phyloP scores from a whole-genome alignment of 1,284 basidiomycete species.

The Trametes hirsuta region DNA sequence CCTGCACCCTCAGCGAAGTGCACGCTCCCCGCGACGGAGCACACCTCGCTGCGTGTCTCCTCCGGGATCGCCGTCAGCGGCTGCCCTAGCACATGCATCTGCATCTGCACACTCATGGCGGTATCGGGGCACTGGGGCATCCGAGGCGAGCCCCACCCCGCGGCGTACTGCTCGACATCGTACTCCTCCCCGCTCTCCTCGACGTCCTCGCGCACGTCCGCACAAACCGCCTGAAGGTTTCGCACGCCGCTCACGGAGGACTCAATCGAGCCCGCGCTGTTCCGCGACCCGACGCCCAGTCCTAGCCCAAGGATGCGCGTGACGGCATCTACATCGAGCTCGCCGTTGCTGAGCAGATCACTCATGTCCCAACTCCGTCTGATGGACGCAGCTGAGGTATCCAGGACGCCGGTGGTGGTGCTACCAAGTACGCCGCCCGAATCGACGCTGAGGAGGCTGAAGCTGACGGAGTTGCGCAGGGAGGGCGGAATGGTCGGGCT shows the following conservation, averaged over 20 bases:
- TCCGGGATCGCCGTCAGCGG: slow-evolving; percentile 35
- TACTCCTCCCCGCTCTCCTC: not conserved
- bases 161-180: slow-evolving; percentile 7
- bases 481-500: slow-evolving; percentile 23
- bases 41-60: too few species aligned
- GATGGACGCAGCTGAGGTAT: too few species aligned
- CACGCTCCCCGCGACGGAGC: too few species aligned
- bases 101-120: slow-evolving; percentile 13
- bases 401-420: too few species aligned
- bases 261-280: too few species aligned
- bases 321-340: too few species aligned
- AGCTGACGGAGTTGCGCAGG: slow-evolving; percentile 22
- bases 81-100: slow-evolving; percentile 28
- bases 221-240: not conserved
- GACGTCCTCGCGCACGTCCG: not conserved
- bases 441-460: slow-evolving; percentile 8
- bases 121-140: slow-evolving; percentile 4
- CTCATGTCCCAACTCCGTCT: too few species aligned
- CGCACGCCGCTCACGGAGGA: too few species aligned
- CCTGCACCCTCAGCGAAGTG: too few species aligned
- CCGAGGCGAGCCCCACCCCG: slow-evolving; percentile 8
- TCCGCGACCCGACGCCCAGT: too few species aligned
- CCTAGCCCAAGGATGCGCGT: too few species aligned
- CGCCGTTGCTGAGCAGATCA: too few species aligned
- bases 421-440: not conserved